phyloP scores from a whole-genome alignment of 129 eudicot genomes.

The Chrysanthemum makinoi region DNA sequence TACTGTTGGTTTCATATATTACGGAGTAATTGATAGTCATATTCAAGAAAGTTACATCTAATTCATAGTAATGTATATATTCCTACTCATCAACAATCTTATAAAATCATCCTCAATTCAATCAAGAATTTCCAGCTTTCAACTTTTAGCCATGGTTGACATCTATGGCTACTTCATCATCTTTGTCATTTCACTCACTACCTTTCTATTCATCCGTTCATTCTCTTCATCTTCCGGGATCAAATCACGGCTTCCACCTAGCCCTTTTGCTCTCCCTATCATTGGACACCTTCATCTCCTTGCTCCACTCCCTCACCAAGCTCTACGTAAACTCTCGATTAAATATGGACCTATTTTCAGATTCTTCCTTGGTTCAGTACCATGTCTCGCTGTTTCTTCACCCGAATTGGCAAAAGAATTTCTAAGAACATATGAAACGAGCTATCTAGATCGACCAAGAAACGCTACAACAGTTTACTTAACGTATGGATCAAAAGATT shows the following conservation, averaged over 20 bases:
- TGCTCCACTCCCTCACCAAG: no score
- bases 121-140: neutral
- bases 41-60: neutral
- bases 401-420: no score
- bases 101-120: neutral
- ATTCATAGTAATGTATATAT: neutral
- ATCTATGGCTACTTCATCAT: constrained; percentile 29
- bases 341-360: no score
- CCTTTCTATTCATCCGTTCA: constrained; percentile 26
- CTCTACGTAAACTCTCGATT: no score
- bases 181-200: constrained; percentile 40
- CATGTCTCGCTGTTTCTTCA: no score
- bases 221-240: constrained; percentile 12
- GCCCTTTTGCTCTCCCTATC: constrained; percentile 52
- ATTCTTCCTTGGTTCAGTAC: no score
- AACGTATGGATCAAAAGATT: no score
- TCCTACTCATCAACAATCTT: neutral
- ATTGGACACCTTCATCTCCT: neutral
- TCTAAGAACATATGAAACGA: no score
- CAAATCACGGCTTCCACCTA: constrained; percentile 43
- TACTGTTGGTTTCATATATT: no score
- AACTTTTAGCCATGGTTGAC: constrained; percentile 34
- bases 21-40: neutral
- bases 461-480: no score
- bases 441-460: no score